Conservation (phyloP, 495 filamentous ascomycete genomes). For the Hypoxylon crocopeplum region DNA sequence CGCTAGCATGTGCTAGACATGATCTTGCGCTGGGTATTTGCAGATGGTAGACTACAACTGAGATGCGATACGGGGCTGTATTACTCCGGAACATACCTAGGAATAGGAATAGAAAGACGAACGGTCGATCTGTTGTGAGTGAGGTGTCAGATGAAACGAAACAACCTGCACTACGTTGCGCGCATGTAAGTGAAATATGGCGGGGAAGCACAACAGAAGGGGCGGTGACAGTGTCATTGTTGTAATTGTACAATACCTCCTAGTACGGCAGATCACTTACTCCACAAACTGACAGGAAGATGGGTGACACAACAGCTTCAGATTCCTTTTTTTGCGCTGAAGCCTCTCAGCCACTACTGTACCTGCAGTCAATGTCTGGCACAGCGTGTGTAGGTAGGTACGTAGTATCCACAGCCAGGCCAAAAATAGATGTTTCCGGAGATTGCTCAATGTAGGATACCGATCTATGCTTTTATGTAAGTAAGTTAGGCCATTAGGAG, state of each 20-base stretch:
- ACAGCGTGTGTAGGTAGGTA: no score
- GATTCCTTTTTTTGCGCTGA: not conserved
- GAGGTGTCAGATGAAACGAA: not conserved
- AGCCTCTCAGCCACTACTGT: not conserved
- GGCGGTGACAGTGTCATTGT: no score
- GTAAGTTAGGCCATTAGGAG: no score
- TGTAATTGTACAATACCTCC: no score
- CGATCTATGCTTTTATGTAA: no score
- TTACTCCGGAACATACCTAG: not conserved
- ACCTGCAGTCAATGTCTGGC: not conserved
- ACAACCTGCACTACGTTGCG: not conserved
- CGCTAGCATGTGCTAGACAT: no score
- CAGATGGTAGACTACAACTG: not conserved
- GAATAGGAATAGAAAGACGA: slow-evolving; percentile 4
- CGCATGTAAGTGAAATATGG: not conserved
- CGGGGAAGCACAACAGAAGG: not conserved
- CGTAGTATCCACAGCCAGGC: no score
- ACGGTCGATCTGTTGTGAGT: not conserved
- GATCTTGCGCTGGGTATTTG: slow-evolving; percentile 13
- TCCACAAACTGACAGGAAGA: not conserved
- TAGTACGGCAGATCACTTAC: no score
- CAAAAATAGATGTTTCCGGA: no score
- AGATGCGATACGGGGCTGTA: not conserved
- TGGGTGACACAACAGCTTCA: slow-evolving; percentile 11
- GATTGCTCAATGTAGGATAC: no score